Base-by-base conservation (phyloP, 2,329 filamentous ascomycete species). In the Arthrobotrys conoides region DNA sequence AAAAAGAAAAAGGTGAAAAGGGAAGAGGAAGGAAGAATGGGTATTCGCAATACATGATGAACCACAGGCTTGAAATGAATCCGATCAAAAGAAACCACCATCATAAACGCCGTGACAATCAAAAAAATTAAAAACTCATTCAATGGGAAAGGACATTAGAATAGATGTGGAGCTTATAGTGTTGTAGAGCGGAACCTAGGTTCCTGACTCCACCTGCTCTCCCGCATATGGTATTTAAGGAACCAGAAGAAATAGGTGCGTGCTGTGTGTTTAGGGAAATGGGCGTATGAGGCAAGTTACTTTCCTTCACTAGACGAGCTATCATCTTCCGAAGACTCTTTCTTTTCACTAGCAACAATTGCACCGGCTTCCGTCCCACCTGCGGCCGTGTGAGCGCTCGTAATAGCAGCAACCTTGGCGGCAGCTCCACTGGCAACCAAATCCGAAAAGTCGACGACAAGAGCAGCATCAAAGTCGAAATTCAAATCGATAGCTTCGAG, bases 371-470 rank as follows among this genome's bases (percentile, higher is more conserved):
- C 65, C 24, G 51, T 53, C 5, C 33, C 27, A n/a, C 22, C 38
- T 3, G 22, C 49, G 5, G 53, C 48, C 0, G 36, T 46, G 6
- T 44, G 61, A 24, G 38, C 57, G 14, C 22, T 67, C 3, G 65
- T 46, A 22, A 71, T 53, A 16, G 76, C 65, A 5, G 66, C 70
- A 63, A 70, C 61, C 63, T 79, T 79, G 24, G 69, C 27, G 3
- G 69, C 64, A 44, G 53, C 66, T n/a, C 67, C 48, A 46, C 57
- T 73, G 16, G 76, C 57, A 2, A 75, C 76, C 12, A 79, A 55
- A 38, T 79, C 76, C 22, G 76, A 79, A 67, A 79, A 79, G 55
- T 79, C 76, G 6, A 79, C 76, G 5, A 79, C 76, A 30, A 79
- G 70, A 0, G 69, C 66, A n/a, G 65, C 33, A 27, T 75, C 76